Conservation (phyloP, 805 yeast genomes). For the Pichia sporocuriosa region DNA sequence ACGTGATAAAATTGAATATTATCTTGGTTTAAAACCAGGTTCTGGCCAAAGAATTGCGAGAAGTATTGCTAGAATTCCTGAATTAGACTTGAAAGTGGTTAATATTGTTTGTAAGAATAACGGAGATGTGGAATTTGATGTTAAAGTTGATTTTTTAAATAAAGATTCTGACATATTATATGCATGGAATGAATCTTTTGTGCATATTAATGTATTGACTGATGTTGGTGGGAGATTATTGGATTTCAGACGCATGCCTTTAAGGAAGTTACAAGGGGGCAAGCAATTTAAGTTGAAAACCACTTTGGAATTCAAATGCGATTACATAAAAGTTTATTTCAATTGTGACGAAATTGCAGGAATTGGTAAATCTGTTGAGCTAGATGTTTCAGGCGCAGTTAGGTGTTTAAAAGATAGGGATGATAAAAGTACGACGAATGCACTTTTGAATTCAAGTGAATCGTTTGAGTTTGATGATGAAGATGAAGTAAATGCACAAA, state of each 20-base stretch:
- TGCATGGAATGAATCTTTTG: constrained; percentile 13
- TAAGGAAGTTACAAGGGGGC: constrained; percentile 20
- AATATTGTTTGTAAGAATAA: constrained; percentile 8
- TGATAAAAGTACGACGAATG: background rate
- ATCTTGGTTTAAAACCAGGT: constrained; percentile 36
- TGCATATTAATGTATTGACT: constrained; percentile 11
- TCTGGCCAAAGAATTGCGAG: constrained; percentile 32
- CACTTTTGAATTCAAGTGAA: background rate
- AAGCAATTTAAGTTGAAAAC: constrained; percentile 26
- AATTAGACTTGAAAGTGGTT: constrained; percentile 23
- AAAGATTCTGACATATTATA: constrained; percentile 11
- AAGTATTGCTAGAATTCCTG: constrained; percentile 33
- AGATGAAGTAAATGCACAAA: constrained; percentile 19
- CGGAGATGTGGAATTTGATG: constrained; percentile 28
- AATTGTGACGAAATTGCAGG: constrained; percentile 37
- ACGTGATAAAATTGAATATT: constrained; percentile 34
- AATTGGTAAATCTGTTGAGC: constrained; percentile 9
- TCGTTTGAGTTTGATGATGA: constrained; percentile 10
- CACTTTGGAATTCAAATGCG: constrained; percentile 15
- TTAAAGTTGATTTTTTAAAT: constrained; percentile 28
- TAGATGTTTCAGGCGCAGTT: constrained; percentile 3
- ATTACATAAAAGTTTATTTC: constrained; percentile 26
- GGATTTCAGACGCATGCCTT: constrained; percentile 38
- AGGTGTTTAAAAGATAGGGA: background rate
- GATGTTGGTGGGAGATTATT: constrained; percentile 30